Conservation (phyloP, 2,329 filamentous ascomycete genomes). For the Ascochyta fabae region DNA sequence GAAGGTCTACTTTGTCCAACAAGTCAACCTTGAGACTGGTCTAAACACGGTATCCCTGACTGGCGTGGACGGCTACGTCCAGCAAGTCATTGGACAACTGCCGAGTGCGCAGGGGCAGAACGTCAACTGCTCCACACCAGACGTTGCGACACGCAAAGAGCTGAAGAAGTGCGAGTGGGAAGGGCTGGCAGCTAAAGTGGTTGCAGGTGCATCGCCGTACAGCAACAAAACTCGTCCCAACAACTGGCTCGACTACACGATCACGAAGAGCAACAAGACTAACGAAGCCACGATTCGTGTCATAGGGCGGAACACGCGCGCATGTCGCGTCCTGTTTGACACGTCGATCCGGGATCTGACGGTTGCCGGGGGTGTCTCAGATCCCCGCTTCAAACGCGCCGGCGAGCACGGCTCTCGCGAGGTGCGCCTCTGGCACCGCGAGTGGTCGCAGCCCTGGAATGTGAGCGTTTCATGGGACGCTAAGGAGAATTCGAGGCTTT, state of each 20-base stretch:
- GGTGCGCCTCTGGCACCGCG: constrained; percentile 81
- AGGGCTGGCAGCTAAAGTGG: constrained; percentile 70
- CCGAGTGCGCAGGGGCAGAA: constrained; percentile 72
- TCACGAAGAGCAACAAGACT: constrained; percentile 55
- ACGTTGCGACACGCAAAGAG: constrained; percentile 54
- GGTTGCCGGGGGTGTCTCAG: constrained; percentile 67
- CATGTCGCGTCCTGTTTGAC: constrained; percentile 77
- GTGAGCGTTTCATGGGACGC: constrained; percentile 73
- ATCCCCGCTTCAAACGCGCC: constrained; percentile 69
- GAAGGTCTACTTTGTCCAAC: constrained; percentile 88
- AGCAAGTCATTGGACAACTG: constrained; percentile 68
- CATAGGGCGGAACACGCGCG: constrained; percentile 75
- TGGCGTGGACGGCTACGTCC: constrained; percentile 46
- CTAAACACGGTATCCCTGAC: constrained; percentile 67
- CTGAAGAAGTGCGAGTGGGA: constrained; percentile 74
- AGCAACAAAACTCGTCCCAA: constrained; percentile 36
- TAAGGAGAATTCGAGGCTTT: constrained; percentile 41
- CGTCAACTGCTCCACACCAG: constrained; percentile 49
- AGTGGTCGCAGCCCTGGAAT: constrained; percentile 78
- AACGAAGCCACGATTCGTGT: constrained; percentile 69
- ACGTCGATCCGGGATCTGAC: constrained; percentile 68
- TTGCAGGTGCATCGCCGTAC: constrained; percentile 48
- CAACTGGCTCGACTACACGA: constrained; percentile 71
- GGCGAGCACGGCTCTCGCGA: constrained; percentile 69
- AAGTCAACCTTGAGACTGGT: constrained; percentile 75